Evolutionary conservation across 1,284 basidiomycete species (phyloP).

Genomic region (Sporisorium sorghi): DNA sequence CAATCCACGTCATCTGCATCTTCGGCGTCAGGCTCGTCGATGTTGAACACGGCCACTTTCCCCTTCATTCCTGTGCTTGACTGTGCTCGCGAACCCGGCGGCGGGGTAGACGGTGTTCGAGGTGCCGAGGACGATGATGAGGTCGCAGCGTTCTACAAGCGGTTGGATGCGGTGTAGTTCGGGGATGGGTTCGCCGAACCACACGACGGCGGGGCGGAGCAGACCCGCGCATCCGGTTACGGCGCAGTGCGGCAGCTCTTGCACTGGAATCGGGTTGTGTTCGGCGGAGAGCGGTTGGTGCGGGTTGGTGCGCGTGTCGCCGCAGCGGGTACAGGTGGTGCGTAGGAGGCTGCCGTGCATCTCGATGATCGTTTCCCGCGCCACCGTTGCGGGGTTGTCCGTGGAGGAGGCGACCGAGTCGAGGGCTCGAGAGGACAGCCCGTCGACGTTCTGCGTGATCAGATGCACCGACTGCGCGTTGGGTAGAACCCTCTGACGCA

Average conservation of each 20-base stretch:
- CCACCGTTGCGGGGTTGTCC: background rate
- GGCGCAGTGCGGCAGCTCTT: slow-evolving; percentile 73
- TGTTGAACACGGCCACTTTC: slow-evolving; percentile 76
- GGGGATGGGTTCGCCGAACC: slow-evolving; percentile 74
- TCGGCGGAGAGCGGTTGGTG: slow-evolving; percentile 72
- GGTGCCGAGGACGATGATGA: slow-evolving; percentile 77
- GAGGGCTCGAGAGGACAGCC: slow-evolving; percentile 72
- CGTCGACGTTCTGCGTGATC: slow-evolving; percentile 79
- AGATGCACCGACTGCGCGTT: slow-evolving; percentile 70
- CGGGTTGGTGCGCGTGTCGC: slow-evolving; percentile 71
- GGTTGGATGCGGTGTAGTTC: slow-evolving; percentile 70
- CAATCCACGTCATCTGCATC: slow-evolving; percentile 17
- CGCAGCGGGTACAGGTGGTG: slow-evolving; percentile 74
- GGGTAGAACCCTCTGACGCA: slow-evolving; percentile 16
- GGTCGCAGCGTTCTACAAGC: slow-evolving; percentile 73
- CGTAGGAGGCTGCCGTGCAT: slow-evolving; percentile 78
- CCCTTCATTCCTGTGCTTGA: slow-evolving; percentile 70
- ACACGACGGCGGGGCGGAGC: slow-evolving; percentile 76
- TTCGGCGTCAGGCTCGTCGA: slow-evolving; percentile 68
- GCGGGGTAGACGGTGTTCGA: slow-evolving; percentile 74
- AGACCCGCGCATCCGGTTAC: slow-evolving; percentile 71
- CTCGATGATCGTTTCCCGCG: slow-evolving; percentile 70
- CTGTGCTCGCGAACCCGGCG: slow-evolving; percentile 71
- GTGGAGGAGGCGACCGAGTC: background rate
- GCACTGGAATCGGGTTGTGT: slow-evolving; percentile 69